phyloP scores from a whole-genome alignment of 805 yeast species.

The Candida adriatica region DNA sequence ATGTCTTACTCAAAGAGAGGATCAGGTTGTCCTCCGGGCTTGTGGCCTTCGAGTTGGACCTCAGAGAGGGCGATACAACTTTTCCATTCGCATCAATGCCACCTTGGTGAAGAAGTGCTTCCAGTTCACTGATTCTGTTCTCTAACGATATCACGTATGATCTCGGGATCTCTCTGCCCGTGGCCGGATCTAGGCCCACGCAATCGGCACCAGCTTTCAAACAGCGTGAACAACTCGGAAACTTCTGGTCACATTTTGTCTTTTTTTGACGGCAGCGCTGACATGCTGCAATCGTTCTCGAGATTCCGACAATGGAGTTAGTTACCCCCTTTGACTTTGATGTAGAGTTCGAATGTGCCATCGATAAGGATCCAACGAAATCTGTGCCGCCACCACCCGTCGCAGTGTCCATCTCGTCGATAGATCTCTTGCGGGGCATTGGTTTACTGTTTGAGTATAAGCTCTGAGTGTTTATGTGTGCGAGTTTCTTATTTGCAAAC shows the following conservation, averaged over 20 bases:
- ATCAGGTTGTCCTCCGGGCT: constrained; percentile 3
- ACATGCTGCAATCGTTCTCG: constrained; percentile 77
- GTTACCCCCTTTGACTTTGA: neutral
- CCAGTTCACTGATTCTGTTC: constrained; percentile 51
- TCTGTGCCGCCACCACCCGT: constrained; percentile 3
- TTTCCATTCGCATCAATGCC: constrained; percentile 32
- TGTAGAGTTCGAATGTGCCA: neutral
- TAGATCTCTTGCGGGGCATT: neutral
- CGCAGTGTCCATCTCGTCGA: neutral
- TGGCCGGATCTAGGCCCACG: constrained; percentile 79
- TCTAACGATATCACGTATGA: constrained; percentile 72
- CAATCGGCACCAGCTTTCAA: constrained; percentile 61
- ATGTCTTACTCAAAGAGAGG: constrained; percentile 1
- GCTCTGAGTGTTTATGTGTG: too few species aligned
- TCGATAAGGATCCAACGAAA: constrained; percentile 9
- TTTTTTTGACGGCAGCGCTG: constrained; percentile 71
- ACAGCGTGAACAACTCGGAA: constrained; percentile 53
- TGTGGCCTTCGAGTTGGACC: neutral
- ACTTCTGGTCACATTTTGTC: constrained; percentile 53
- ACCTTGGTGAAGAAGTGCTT: constrained; percentile 36
- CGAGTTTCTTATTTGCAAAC: too few species aligned
- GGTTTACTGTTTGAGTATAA: neutral
- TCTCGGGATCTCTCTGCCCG: constrained; percentile 81
- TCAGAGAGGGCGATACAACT: neutral
- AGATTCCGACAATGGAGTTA: constrained; percentile 33